These are phyloP conservation scores for Alternaria dauci DNA, from an alignment of 2,329 filamentous ascomycete genomes.

Conservation along the genomic window DNA sequence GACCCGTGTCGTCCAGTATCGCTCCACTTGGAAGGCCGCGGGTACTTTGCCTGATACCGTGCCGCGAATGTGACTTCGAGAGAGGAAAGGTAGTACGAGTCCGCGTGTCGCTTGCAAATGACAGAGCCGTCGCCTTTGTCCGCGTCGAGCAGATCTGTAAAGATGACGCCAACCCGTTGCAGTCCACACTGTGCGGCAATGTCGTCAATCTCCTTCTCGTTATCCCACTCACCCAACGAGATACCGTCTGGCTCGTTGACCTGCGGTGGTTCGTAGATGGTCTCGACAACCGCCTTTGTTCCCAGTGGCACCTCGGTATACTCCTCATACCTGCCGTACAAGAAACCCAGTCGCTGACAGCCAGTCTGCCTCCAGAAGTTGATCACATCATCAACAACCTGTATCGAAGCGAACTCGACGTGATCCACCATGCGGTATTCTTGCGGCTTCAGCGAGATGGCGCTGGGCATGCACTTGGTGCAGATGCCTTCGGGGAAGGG, in stretches of 20 bases:
- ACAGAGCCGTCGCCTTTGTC: constrained; percentile 84
- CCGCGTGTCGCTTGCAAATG: constrained; percentile 92
- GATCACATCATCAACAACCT: constrained; percentile 87
- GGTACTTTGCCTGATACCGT: constrained; percentile 84
- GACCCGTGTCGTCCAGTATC: constrained; percentile 93
- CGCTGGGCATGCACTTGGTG: constrained; percentile 96
- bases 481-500: constrained; percentile 97
- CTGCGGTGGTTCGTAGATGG: constrained; percentile 96
- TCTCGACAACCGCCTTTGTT: constrained; percentile 93
- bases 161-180: constrained; percentile 90
- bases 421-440: constrained; percentile 97
- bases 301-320: constrained; percentile 93
- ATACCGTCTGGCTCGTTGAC: constrained; percentile 88
- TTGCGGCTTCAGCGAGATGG: constrained; percentile 93
- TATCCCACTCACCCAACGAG: constrained; percentile 83
- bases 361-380: constrained; percentile 91
- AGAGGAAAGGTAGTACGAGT: constrained; percentile 93
- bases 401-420: constrained; percentile 89
- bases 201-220: constrained; percentile 81
- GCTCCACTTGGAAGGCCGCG: constrained; percentile 94
- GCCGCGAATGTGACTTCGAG: constrained; percentile 91
- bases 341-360: constrained; percentile 82
- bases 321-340: constrained; percentile 90
- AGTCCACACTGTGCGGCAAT: constrained; percentile 84
- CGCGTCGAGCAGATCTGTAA: constrained; percentile 87